A percentile compares a stretch with the other conserved stretches of the same genome.
phyloP scores from a whole-genome alignment of 1,284 basidiomycete genomes.

The Porogramme epimiltina region DNA sequence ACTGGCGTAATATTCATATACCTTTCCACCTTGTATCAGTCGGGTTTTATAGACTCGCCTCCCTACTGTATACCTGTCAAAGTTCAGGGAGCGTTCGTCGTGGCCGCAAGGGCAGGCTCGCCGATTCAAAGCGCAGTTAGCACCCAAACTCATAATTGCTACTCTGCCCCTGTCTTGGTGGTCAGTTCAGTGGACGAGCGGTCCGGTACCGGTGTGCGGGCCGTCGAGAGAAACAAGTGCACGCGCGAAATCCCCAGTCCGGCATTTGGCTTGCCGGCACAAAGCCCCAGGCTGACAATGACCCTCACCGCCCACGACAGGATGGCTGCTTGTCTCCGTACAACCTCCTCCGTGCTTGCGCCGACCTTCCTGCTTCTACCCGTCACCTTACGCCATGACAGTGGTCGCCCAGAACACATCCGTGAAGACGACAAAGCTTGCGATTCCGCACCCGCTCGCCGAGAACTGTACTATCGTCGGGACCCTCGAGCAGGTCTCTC shows the following conservation, averaged over 20 bases:
- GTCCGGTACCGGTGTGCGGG: too few species aligned
- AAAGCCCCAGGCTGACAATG: not conserved
- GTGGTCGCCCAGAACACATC: conserved; percentile 20
- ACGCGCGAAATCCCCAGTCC: too few species aligned
- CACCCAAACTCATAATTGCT: too few species aligned
- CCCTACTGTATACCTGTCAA: too few species aligned
- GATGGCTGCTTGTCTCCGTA: not conserved
- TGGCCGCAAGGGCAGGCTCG: too few species aligned
- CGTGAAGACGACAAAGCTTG: conserved; percentile 48
- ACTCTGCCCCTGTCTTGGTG: too few species aligned
- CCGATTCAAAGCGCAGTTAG: too few species aligned
- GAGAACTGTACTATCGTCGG: conserved; percentile 55
- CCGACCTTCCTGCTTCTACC: not conserved
- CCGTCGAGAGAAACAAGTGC: too few species aligned
- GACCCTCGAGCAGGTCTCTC: conserved; percentile 61
- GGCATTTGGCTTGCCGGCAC: not conserved
- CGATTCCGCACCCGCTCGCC: conserved; percentile 58
- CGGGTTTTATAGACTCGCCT: too few species aligned
- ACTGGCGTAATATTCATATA: conserved; percentile 23
- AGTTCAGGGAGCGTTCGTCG: too few species aligned
- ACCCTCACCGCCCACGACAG: not conserved
- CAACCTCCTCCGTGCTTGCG: not conserved
- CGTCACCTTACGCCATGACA: conserved; percentile 5
- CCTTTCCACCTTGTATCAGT: conserved; percentile 7
- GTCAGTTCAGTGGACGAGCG: too few species aligned